A percentile compares a stretch with the other conserved stretches of the same genome.
phyloP scores from a whole-genome alignment of 73 alveolate genomes.

The Tetrahymena elliotti region DNA sequence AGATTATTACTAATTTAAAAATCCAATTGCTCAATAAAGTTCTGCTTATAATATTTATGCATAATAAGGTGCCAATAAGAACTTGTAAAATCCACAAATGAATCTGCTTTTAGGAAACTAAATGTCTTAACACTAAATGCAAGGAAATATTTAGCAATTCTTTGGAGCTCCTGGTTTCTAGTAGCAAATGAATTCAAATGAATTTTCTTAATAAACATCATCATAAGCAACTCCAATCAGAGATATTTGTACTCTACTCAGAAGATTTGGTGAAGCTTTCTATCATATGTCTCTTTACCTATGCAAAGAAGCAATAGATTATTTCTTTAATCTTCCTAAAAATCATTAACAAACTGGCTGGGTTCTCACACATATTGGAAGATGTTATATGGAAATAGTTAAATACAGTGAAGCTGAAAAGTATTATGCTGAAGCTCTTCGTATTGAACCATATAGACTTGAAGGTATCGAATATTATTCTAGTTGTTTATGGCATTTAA shows the following conservation, averaged over 20 bases:
- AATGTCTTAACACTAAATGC: neutral
- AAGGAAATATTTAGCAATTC: neutral
- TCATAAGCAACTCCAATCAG: slow-evolving; percentile 30
- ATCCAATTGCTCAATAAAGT: neutral
- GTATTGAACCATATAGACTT: slow-evolving; percentile 80
- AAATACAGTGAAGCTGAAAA: slow-evolving; percentile 87
- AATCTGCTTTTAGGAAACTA: neutral
- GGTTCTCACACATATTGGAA: slow-evolving; percentile 79
- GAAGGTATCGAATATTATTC: slow-evolving; percentile 93
- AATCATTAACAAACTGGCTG: slow-evolving; percentile 82
- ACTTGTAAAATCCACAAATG: neutral
- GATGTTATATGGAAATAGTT: slow-evolving; percentile 82
- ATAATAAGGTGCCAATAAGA: neutral
- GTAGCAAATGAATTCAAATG: neutral
- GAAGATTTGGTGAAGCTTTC: slow-evolving; percentile 68
- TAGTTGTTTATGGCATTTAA: slow-evolving; percentile 91
- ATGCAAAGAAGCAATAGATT: slow-evolving; percentile 72
- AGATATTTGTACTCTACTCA: slow-evolving; percentile 71
- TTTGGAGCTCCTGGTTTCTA: neutral
- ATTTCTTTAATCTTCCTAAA: slow-evolving; percentile 71
- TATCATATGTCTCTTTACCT: slow-evolving; percentile 56
- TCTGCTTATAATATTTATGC: neutral
- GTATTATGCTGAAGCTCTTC: slow-evolving; percentile 57
- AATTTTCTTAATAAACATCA: neutral
- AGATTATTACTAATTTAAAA: neutral